Conservation (phyloP, 1,284 basidiomycete genomes). For the Laetiporus sulphureus region DNA sequence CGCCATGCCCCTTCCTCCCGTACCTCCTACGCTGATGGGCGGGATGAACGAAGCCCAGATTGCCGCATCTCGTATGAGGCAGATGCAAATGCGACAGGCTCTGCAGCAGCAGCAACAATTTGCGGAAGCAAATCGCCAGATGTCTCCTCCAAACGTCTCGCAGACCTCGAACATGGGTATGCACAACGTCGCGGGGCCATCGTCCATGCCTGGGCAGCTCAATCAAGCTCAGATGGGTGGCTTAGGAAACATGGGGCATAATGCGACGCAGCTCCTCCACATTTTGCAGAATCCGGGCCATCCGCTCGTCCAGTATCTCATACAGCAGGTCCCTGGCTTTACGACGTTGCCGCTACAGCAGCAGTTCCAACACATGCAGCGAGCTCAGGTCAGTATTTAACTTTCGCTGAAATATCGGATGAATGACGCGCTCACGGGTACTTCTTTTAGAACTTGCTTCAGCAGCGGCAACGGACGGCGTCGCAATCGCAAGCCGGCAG, state of each 20-base stretch:
- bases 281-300: conserved; percentile 51
- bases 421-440: neutral
- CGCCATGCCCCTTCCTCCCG: conserved; percentile 23
- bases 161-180: conserved; percentile 17
- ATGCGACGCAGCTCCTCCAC: conserved; percentile 38
- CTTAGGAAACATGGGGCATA: conserved; percentile 29
- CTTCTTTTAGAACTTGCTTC: conserved; percentile 11
- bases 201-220: conserved; percentile 13
- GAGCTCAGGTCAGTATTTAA: conserved; percentile 40
- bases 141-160: conserved; percentile 34
- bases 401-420: conserved; percentile 2
- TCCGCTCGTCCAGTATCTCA: conserved; percentile 51
- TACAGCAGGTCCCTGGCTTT: conserved; percentile 47
- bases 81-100: conserved; percentile 35
- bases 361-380: conserved; percentile 53
- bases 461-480: conserved; percentile 16
- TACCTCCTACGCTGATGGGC: conserved; percentile 17
- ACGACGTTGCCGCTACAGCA: conserved; percentile 39
- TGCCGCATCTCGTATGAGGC: conserved; percentile 32
- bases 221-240: too few relatives aligned
- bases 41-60: conserved; percentile 25
- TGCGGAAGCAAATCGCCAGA: conserved; percentile 28
- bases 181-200: conserved; percentile 16
- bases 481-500: conserved; percentile 13
- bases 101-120: conserved; percentile 20